These are phyloP conservation scores for Mycena filopes DNA, from an alignment of 768 basidiomycete genomes.

Conservation along the genomic window DNA sequence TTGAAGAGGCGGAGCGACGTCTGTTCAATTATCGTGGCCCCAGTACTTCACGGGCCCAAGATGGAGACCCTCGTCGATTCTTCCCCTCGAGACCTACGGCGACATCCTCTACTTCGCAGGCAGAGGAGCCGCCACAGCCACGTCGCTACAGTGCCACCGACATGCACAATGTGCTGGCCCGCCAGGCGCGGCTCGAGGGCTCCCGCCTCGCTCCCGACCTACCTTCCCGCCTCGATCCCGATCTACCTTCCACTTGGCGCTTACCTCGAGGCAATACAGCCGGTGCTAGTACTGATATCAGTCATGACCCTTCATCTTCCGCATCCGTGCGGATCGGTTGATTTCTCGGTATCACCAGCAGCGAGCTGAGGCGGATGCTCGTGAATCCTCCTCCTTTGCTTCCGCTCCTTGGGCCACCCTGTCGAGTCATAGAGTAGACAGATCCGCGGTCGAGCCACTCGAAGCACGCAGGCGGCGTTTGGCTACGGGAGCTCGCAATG, in stretches of 20 bases:
- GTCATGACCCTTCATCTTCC: slow-evolving; percentile 15
- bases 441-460: neutral
- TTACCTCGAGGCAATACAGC: slow-evolving; percentile 4
- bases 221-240: neutral
- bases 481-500: neutral
- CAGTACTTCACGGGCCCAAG: slow-evolving; percentile 4
- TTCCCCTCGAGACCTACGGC: slow-evolving; percentile 21
- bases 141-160: slow-evolving; percentile 32
- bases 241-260: neutral
- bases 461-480: slow-evolving; percentile 17
- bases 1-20: slow-evolving; percentile 26
- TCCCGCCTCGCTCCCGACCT: slow-evolving; percentile 24
- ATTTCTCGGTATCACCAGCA: slow-evolving; percentile 40
- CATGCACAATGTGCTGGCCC: slow-evolving; percentile 34
- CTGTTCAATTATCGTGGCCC: slow-evolving; percentile 24
- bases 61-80: slow-evolving; percentile 26
- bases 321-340: slow-evolving; percentile 44
- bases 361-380: slow-evolving; percentile 32
- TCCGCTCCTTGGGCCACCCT: slow-evolving; percentile 35
- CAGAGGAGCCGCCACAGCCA: neutral
- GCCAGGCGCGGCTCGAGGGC: slow-evolving; percentile 32
- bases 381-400: slow-evolving; percentile 17
- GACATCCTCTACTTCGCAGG: slow-evolving; percentile 9
- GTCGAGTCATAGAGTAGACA: slow-evolving; percentile 9
- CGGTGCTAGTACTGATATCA: slow-evolving; percentile 3